phyloP scores from a whole-genome alignment of 805 yeast genomes.

The Saturnispora dispora region DNA sequence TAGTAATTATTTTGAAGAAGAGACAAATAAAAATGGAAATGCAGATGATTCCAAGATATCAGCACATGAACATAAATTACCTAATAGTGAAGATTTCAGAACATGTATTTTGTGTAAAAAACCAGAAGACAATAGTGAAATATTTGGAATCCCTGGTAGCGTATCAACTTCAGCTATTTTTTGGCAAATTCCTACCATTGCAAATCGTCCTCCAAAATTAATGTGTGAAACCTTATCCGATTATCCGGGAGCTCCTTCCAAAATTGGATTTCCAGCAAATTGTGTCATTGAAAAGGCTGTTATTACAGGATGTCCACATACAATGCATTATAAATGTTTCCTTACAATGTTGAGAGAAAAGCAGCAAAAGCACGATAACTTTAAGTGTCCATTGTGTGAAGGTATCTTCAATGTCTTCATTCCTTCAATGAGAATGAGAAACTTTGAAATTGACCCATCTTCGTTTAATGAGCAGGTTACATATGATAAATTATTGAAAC shows the following conservation, averaged over 20 bases:
- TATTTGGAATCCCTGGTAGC: conserved; percentile 53
- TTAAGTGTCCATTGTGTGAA: conserved; percentile 45
- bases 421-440: conserved; percentile 32
- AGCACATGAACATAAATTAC: neutral
- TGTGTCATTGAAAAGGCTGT: conserved; percentile 23
- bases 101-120: conserved; percentile 55
- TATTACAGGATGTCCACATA: conserved; percentile 43
- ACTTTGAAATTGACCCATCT: conserved; percentile 19
- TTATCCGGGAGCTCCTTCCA: neutral
- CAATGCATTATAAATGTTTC: conserved; percentile 41
- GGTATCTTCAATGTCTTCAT: conserved; percentile 35
- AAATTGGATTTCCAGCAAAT: conserved; percentile 7
- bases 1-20: conserved; percentile 18
- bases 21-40: conserved; percentile 4
- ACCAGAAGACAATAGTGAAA: conserved; percentile 33
- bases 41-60: neutral
- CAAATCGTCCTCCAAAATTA: conserved; percentile 22
- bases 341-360: conserved; percentile 23
- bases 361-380: conserved; percentile 15
- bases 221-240: conserved; percentile 17
- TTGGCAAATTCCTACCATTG: conserved; percentile 37
- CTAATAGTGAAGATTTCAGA: conserved; percentile 18
- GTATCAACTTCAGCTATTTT: conserved; percentile 38
- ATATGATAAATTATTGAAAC: neutral
- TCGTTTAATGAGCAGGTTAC: conserved; percentile 1